Conservation (phyloP, 768 basidiomycete genomes). For the Harrya chromipes region DNA sequence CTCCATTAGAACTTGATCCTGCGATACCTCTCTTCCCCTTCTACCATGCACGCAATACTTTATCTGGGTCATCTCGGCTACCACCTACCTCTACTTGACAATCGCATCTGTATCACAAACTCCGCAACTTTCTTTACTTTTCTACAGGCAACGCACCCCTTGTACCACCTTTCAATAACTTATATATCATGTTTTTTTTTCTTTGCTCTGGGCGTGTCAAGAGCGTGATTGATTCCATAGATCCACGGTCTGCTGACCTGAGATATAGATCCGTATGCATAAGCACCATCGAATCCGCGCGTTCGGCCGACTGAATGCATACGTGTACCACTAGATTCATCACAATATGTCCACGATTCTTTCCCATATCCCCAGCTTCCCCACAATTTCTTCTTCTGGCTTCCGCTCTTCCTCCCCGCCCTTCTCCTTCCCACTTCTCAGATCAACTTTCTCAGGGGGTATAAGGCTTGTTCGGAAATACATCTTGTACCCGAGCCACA, state of each 20-base stretch:
- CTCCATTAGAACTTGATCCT: conserved; percentile 25
- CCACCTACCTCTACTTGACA: neutral
- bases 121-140: conserved; percentile 11
- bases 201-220: neutral
- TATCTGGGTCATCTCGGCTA: conserved; percentile 1
- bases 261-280: too few relatives aligned
- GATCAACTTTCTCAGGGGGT: conserved; percentile 50
- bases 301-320: too few relatives aligned
- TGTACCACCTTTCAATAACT: conserved; percentile 24
- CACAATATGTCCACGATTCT: conserved; percentile 25
- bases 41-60: conserved; percentile 4
- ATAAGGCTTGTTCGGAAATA: conserved; percentile 34
- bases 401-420: conserved; percentile 49
- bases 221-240: too few relatives aligned
- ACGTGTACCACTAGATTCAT: neutral
- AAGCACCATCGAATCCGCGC: too few relatives aligned
- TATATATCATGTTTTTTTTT: conserved; percentile 8
- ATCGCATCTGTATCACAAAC: conserved; percentile 27
- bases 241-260: too few relatives aligned
- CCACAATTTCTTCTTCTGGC: conserved; percentile 37
- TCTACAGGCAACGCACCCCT: conserved; percentile 1
- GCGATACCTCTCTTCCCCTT: neutral
- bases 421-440: conserved; percentile 43
- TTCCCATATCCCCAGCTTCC: conserved; percentile 21
- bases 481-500: conserved; percentile 37